Evolutionary conservation across 495 filamentous ascomycete genomes (phyloP).

Genomic region (Peziza echinospora): DNA sequence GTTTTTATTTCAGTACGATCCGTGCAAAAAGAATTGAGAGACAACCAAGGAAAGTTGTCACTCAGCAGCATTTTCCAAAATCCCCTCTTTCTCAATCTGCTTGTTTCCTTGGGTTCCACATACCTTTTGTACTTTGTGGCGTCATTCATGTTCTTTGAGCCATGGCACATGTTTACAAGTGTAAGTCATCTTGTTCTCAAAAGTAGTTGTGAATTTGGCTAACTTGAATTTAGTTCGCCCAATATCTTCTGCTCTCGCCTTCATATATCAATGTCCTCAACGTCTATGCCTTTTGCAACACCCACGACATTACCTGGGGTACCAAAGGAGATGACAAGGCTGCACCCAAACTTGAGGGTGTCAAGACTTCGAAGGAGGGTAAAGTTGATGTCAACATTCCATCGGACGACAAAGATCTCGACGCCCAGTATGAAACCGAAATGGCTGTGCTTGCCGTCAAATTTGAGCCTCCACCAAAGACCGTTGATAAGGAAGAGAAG

Average conservation of each 20-base stretch:
- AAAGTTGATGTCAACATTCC: constrained; percentile 89
- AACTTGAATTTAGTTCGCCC: constrained; percentile 39
- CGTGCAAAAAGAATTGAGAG: constrained; percentile 41
- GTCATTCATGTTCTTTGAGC: constrained; percentile 90
- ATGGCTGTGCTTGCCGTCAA: constrained; percentile 46
- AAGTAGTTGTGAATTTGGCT: too few species aligned
- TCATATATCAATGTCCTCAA: constrained; percentile 94
- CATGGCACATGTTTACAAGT: constrained; percentile 77
- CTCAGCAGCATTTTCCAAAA: constrained; percentile 59
- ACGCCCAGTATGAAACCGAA: constrained; percentile 85
- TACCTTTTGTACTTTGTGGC: constrained; percentile 86
- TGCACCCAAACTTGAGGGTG: constrained; percentile 21
- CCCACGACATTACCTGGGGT: constrained; percentile 93
- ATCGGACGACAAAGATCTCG: constrained; percentile 50
- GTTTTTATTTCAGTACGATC: constrained; percentile 84
- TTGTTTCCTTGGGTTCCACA: constrained; percentile 76
- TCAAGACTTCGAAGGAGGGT: constrained; percentile 32
- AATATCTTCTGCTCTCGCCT: constrained; percentile 88
- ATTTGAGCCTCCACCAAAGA: constrained; percentile 43
- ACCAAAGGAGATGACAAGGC: constrained; percentile 91
- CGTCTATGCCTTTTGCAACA: constrained; percentile 96
- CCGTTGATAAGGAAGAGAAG: constrained; percentile 36
- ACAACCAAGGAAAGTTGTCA: constrained; percentile 32
- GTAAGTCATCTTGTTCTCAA: too few species aligned
- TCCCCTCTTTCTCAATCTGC: constrained; percentile 74